Percentiles rank a stretch among this genome's conserved stretches.
phyloP scores from a whole-genome alignment of 2,329 filamentous ascomycete genomes.

The Arthrobotrys megalospora region DNA sequence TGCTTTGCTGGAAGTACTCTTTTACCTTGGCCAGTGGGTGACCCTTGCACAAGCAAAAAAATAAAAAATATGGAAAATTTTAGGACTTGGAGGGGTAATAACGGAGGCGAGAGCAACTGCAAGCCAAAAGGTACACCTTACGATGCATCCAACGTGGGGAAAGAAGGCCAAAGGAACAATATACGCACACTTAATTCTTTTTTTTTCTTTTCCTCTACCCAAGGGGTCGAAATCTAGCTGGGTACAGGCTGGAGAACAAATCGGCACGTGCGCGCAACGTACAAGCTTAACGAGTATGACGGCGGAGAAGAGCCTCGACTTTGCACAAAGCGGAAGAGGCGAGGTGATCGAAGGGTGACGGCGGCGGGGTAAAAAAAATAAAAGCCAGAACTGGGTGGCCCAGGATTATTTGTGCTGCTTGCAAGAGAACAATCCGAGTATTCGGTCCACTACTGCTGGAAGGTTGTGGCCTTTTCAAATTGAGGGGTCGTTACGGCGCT shows the following conservation, averaged over 20 bases:
- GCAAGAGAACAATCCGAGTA: slow-evolving; percentile 51
- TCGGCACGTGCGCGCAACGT: slow-evolving; percentile 51
- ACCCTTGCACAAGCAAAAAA: slow-evolving; percentile 47
- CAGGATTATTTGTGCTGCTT: slow-evolving; percentile 57
- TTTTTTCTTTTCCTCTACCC: slow-evolving; percentile 39
- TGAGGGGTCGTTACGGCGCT: slow-evolving; percentile 52
- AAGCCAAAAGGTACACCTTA: slow-evolving; percentile 37
- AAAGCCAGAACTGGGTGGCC: slow-evolving; percentile 40
- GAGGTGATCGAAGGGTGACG: slow-evolving; percentile 52
- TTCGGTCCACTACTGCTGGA: slow-evolving; percentile 52
- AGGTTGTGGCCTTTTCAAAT: slow-evolving; percentile 55
- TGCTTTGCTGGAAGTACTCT: slow-evolving; percentile 51
- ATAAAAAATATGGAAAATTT: slow-evolving; percentile 44
- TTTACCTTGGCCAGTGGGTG: slow-evolving; percentile 52
- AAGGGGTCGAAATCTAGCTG: slow-evolving; percentile 42
- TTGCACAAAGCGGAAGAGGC: slow-evolving; percentile 60
- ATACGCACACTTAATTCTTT: slow-evolving; percentile 56
- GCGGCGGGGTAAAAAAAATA: slow-evolving; percentile 56
- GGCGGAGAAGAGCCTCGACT: slow-evolving; percentile 57
- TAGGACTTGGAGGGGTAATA: slow-evolving; percentile 56
- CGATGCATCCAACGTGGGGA: slow-evolving; percentile 48
- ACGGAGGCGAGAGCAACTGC: slow-evolving; percentile 42
- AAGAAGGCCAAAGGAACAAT: slow-evolving; percentile 43
- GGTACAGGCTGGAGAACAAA: slow-evolving; percentile 32
- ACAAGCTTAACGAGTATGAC: slow-evolving; percentile 52